These are phyloP conservation scores for Tricholoma sp. DNA, from an alignment of 768 basidiomycete species.

Conservation along the genomic window DNA sequence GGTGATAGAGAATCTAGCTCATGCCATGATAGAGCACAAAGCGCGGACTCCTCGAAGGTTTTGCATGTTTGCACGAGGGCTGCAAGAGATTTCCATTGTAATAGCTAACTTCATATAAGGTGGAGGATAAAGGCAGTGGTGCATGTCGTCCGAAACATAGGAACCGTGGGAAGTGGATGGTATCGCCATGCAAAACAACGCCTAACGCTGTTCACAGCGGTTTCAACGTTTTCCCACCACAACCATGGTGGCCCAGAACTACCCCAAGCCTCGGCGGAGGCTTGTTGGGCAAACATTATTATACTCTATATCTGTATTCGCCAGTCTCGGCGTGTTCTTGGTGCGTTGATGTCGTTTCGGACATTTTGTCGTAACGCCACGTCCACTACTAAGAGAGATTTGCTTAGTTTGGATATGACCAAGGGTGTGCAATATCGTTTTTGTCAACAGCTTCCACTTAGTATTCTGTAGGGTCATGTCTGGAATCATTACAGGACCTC, in stretches of 20 bases:
- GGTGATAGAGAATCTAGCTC: too few relatives aligned
- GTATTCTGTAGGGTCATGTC: conserved; percentile 61
- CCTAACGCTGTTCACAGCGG: not conserved
- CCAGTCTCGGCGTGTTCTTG: conserved; percentile 73
- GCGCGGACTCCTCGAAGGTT: not conserved
- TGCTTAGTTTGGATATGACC: conserved; percentile 69
- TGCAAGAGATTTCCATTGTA: not conserved
- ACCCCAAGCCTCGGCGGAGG: conserved; percentile 33
- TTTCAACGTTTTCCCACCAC: not conserved
- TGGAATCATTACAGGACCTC: conserved; percentile 81
- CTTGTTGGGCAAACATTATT: conserved; percentile 68
- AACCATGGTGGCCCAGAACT: conserved; percentile 21
- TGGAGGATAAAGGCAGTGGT: not conserved
- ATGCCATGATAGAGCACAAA: too few relatives aligned
- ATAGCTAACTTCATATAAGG: not conserved
- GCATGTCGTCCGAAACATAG: not conserved
- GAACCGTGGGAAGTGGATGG: not conserved
- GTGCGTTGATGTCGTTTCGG: conserved; percentile 38
- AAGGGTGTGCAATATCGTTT: conserved; percentile 44
- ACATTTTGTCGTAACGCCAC: conserved; percentile 2
- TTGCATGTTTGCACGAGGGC: not conserved
- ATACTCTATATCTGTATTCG: conserved; percentile 69
- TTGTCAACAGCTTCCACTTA: not conserved
- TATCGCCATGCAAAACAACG: not conserved
- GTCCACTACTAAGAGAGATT: not conserved